Base-by-base conservation (phyloP, 2,329 filamentous ascomycete genomes). In the Rutstroemia sp. region DNA sequence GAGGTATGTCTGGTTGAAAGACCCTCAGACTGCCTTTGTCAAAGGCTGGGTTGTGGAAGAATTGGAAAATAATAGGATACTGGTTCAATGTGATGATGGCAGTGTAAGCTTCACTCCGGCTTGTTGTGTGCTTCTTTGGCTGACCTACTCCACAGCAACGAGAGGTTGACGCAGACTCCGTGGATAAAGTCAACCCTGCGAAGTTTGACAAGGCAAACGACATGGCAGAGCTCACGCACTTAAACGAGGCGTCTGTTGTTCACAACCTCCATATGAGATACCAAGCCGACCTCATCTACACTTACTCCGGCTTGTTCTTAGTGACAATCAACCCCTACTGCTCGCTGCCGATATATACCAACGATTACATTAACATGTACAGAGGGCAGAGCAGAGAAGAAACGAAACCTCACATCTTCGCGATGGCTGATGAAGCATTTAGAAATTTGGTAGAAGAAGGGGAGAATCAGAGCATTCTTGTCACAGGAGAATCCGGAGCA, bases 161-260 rank as follows among this genome's bases (percentile, higher is more conserved):
- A 64, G 88, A 95, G 69, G 86, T 94, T 51, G 86, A 92, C 63
- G 75, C 82, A 51, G 92, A 97, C 66, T 87, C 84, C 65, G 91
- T 96, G 64, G 95, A 99, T 78, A 97, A 96, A 74, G 95, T 99
- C 76, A 99, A 99, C 73, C 94, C 94, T 48, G 92, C 92, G 68
- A 99, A 99, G 71, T 99, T 99, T 75, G 94, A 99, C 80, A 99
- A 96, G 74, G 92, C 92, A 62, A 91, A 95, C 75, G 95, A 99
- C 72, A 99, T 99, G 94, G 94, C 95, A 23, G 94, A 99, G 72
- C 80, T 99, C 68, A 99, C 94, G 5, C 94, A 99, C 72, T 77
- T 99, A 61, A 99, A 99, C 73, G 94, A 99, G 74, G 89, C 92
- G 21, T 97, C 94, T 0, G 94, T 99, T 51, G 92, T 99, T 51